Conservation (phyloP, 192 early-diverging fungal species). For the Backusella liffmaniae region DNA sequence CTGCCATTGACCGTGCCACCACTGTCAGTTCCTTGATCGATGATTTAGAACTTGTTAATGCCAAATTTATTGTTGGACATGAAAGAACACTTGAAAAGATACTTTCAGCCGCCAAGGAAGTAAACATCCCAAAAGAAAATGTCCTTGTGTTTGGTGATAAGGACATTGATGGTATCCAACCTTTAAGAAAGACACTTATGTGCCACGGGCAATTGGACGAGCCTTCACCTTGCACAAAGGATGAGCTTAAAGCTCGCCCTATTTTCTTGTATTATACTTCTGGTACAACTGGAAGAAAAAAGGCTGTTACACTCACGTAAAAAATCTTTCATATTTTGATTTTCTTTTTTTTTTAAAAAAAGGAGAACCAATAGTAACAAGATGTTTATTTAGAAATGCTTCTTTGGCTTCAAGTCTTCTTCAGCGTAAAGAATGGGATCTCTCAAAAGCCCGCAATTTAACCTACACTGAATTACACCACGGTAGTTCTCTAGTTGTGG, state of each 20-base stretch:
- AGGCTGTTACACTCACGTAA: conserved; percentile 28
- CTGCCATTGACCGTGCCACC: conserved; percentile 78
- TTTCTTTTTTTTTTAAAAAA: no score
- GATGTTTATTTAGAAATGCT: conserved; percentile 4
- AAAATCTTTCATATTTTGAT: not conserved
- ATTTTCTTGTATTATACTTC: conserved; percentile 30
- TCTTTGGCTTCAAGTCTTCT: conserved; percentile 1
- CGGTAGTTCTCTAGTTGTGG: not conserved
- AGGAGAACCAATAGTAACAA: not conserved
- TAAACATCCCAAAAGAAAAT: conserved; percentile 29
- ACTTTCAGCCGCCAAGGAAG: conserved; percentile 39
- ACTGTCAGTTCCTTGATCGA: conserved; percentile 66
- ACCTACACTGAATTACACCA: not conserved
- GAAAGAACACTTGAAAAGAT: conserved; percentile 32
- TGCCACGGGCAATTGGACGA: not conserved
- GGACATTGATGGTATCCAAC: conserved; percentile 28
- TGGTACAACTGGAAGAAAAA: conserved; percentile 32
- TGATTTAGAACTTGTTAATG: conserved; percentile 66
- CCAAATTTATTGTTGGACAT: conserved; percentile 62
- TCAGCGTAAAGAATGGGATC: not conserved
- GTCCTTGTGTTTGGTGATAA: conserved; percentile 43
- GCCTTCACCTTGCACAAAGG: conserved; percentile 21
- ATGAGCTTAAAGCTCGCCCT: conserved; percentile 20
- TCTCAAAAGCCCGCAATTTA: not conserved
- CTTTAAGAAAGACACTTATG: conserved; percentile 25